Evolutionary conservation across 176 grass and related monocot species (phyloP).

Genomic region (Oryza glumipatula): DNA sequence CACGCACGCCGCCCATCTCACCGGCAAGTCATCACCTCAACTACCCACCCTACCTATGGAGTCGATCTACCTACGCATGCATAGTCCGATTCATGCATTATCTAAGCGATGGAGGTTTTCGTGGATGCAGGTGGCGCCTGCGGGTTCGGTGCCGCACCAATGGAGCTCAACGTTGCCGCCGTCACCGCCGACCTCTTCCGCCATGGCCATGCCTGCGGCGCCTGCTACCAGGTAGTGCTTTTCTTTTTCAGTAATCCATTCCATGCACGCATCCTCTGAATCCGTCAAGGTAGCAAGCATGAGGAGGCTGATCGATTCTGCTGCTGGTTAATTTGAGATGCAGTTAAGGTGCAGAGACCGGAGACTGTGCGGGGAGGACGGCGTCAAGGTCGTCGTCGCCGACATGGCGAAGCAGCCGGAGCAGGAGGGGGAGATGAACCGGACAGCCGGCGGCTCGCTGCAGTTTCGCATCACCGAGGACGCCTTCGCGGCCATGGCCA

Average conservation of each 20-base stretch:
- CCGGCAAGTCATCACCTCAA: not conserved
- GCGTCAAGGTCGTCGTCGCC: constrained; percentile 53
- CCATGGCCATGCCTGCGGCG: constrained; percentile 44
- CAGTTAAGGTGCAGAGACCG: constrained; percentile 58
- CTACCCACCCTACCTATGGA: no score
- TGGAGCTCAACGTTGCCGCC: constrained; percentile 36
- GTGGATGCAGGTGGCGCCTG: constrained; percentile 30
- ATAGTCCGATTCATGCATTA: no score
- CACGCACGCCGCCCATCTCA: not conserved
- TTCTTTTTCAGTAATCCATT: not conserved
- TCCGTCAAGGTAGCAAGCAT: not conserved
- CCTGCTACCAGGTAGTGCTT: constrained; percentile 59
- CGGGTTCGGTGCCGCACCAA: constrained; percentile 37
- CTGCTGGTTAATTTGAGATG: not conserved
- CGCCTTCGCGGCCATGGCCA: constrained; percentile 55
- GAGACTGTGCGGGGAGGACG: constrained; percentile 44
- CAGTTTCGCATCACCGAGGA: constrained; percentile 43
- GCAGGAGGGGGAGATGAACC: constrained; percentile 17
- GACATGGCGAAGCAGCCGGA: not conserved
- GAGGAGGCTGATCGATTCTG: not conserved
- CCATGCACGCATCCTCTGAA: not conserved
- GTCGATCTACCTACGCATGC: no score
- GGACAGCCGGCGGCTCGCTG: constrained; percentile 6
- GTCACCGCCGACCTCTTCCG: constrained; percentile 38
- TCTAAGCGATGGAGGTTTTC: no score